phyloP scores from a whole-genome alignment of 2,329 filamentous ascomycete species.

The Arthrinium phaeospermum region DNA sequence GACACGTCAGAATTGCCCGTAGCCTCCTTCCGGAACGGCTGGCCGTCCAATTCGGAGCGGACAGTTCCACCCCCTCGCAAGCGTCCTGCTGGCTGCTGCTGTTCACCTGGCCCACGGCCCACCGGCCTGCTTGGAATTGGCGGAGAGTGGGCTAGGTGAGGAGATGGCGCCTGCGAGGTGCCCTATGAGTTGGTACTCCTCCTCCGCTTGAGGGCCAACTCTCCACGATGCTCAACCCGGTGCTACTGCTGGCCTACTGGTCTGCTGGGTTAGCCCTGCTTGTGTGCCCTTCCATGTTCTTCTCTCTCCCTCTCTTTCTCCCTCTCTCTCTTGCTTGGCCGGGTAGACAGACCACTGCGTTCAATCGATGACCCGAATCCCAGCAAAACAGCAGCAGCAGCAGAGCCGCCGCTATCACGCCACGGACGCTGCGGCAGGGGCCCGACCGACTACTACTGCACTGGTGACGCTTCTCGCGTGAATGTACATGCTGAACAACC shows the following conservation, averaged over 20 bases:
- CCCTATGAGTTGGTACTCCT: background rate
- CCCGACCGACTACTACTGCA: no score
- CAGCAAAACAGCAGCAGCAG: background rate
- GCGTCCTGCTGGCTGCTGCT: background rate
- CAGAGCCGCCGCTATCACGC: no score
- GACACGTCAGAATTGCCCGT: background rate
- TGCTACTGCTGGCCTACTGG: background rate
- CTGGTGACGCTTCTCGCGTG: no score
- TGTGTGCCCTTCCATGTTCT: background rate
- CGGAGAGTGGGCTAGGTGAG: background rate
- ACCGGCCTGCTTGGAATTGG: conserved; percentile 8
- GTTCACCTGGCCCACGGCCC: background rate
- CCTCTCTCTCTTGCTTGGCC: background rate
- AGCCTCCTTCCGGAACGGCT: background rate
- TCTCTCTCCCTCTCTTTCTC: background rate
- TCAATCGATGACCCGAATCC: background rate
- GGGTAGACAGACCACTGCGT: background rate
- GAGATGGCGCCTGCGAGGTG: background rate
- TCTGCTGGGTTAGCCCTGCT: background rate
- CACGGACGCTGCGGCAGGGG: no score
- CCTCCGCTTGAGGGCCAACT: background rate
- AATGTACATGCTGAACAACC: no score
- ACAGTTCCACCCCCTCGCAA: conserved; percentile 1
- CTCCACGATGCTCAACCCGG: background rate
- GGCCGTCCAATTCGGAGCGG: background rate